Conservation (phyloP, 352 stramenopile genomes). For the Pythium monospermum region DNA sequence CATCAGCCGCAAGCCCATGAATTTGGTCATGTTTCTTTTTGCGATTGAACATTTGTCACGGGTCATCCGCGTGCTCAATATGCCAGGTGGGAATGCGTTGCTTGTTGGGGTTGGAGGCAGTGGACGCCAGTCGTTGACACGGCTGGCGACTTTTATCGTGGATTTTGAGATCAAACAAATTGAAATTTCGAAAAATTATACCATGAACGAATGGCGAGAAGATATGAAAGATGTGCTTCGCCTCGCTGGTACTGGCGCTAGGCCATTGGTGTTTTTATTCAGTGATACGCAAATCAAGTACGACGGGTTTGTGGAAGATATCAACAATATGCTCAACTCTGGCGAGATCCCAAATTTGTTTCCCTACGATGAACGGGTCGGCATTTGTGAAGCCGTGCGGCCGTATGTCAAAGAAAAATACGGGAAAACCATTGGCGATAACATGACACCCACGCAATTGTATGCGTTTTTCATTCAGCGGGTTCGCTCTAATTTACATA, state of each 20-base stretch:
- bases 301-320: constrained; percentile 94
- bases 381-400: constrained; percentile 87
- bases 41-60: constrained; percentile 93
- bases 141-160: constrained; percentile 90
- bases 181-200: constrained; percentile 95
- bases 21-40: constrained; percentile 96
- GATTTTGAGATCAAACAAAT: constrained; percentile 93
- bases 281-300: constrained; percentile 96
- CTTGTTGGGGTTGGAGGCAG: constrained; percentile 93
- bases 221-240: constrained; percentile 93
- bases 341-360: constrained; percentile 96
- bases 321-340: constrained; percentile 96
- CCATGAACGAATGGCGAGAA: constrained; percentile 91
- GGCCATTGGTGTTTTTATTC: constrained; percentile 92
- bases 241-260: constrained; percentile 78
- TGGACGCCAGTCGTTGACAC: constrained; percentile 89
- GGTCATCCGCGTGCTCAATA: constrained; percentile 91
- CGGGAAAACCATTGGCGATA: constrained; percentile 86
- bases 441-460: constrained; percentile 88
- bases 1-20: constrained; percentile 92
- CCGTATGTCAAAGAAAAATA: constrained; percentile 90
- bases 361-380: constrained; percentile 88
- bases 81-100: constrained; percentile 91
- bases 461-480: constrained; percentile 93
- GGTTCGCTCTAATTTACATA: constrained; percentile 89